Base-by-base conservation (phyloP, 352 stramenopile genomes). In the Phytopythium montanum region DNA sequence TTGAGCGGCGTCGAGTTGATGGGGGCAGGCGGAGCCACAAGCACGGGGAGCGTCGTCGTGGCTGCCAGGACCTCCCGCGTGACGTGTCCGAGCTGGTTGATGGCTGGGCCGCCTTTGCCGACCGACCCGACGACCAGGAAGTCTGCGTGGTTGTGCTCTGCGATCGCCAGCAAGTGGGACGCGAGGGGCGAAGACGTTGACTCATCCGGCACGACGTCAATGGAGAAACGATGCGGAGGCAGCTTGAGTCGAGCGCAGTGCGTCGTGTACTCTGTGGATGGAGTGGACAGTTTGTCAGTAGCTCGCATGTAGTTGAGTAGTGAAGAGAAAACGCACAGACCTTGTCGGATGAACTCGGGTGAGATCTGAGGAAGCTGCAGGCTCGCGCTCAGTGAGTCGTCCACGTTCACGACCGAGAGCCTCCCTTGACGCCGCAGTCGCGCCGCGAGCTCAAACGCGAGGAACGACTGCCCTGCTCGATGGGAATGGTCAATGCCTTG, bases 71-170 rank as follows among this genome's bases (percentile, higher is more conserved):
- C 60, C 2, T 88, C 79, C 28, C 73, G 72, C 21, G 81, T 70
- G 9, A 91, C 73, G 33, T 88, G 77, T 18, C 67, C 70, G 0
- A 89, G 61, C 67, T 89, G 81, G 28, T 85, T 66, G 19, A 91
- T 66, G 0, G 73, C 65, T 1, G 81, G 78, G 0, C 79, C 79
- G 0, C 74, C 79, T 62, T 89, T 91, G 28, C 81, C 81, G 29
- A 88, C 62, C 0, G 79, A 57, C 1, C 81, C 81, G 9, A 89
- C 18, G 19, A 88, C 75, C 9, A 90, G 46, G 41, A 90, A 81
- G 34, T 90, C 70, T 2, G 54, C 59, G 6, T 5, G n/a, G 16
- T 72, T 56, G 33, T 59, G 65, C 18, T 59, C 56, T 4, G 69
- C 64, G 42, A 64, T 46, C 1, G 72, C 59, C 25, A 88, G 56